phyloP scores from a whole-genome alignment of 108 stramenopile genomes.

The Seminavis robusta region DNA sequence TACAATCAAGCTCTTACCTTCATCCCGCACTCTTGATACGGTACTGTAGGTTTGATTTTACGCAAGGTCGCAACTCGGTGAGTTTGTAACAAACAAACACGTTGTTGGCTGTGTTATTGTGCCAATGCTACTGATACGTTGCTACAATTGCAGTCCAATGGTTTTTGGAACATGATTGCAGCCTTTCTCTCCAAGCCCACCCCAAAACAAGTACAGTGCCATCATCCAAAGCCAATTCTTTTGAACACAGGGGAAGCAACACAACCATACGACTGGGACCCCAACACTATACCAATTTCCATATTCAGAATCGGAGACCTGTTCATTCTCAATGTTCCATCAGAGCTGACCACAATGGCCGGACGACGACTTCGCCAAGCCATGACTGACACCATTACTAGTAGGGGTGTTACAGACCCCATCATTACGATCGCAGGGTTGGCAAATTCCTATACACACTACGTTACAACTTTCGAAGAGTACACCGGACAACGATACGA shows the following conservation, averaged over 20 bases:
- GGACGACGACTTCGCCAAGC: conserved; percentile 47
- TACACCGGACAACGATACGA: conserved; percentile 64
- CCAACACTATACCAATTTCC: conserved; percentile 41
- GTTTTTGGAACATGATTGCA: conserved; percentile 46
- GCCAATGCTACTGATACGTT: background rate
- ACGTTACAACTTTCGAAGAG: conserved; percentile 59
- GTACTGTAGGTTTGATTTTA: conserved; percentile 47
- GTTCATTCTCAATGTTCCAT: conserved; percentile 47
- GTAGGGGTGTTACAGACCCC: conserved; percentile 25
- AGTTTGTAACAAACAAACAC: background rate
- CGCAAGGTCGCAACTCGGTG: conserved; percentile 40
- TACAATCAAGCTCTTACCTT: too few species aligned
- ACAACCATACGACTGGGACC: conserved; percentile 57
- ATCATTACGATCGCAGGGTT: conserved; percentile 51
- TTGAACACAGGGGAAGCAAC: conserved; percentile 46
- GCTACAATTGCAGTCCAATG: too few species aligned
- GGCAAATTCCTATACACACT: conserved; percentile 53
- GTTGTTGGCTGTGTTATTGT: background rate
- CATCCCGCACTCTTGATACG: background rate
- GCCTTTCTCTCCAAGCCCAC: conserved; percentile 42
- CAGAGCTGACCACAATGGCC: conserved; percentile 66
- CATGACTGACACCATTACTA: conserved; percentile 6
- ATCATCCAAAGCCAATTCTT: conserved; percentile 55
- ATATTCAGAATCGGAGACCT: conserved; percentile 38
- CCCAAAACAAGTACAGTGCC: conserved; percentile 40